These are phyloP conservation scores for Xerocomellus chrysenteron DNA, from an alignment of 768 basidiomycete species.

Conservation along the genomic window DNA sequence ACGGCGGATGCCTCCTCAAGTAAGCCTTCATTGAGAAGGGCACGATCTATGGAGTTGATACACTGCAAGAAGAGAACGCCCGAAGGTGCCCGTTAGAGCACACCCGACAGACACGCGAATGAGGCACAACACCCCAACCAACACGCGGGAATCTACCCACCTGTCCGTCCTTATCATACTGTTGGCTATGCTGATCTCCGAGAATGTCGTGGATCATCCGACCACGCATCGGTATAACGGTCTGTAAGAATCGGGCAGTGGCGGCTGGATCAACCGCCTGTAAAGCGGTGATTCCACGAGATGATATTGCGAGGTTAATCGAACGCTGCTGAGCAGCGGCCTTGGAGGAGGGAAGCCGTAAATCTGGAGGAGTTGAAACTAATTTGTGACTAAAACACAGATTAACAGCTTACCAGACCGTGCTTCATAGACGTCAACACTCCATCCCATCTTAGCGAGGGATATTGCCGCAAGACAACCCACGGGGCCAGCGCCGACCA, in stretches of 20 bases:
- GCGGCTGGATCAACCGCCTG: slow-evolving; percentile 72
- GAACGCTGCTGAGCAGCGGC: slow-evolving; percentile 73
- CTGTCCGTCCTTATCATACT: slow-evolving; percentile 87
- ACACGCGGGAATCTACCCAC: slow-evolving; percentile 43
- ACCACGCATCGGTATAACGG: slow-evolving; percentile 91
- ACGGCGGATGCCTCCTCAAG: slow-evolving; percentile 68
- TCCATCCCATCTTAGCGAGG: slow-evolving; percentile 85
- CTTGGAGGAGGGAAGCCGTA: slow-evolving; percentile 70
- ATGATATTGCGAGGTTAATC: slow-evolving; percentile 95
- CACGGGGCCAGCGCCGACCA: slow-evolving; percentile 91
- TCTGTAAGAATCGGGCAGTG: slow-evolving; percentile 67
- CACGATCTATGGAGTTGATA: slow-evolving; percentile 92
- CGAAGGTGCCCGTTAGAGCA: slow-evolving; percentile 25
- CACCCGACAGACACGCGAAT: slow-evolving; percentile 23
- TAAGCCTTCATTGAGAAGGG: slow-evolving; percentile 82
- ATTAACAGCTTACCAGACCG: slow-evolving; percentile 57
- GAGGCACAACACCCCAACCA: slow-evolving; percentile 8
- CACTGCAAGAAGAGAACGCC: slow-evolving; percentile 50
- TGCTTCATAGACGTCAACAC: slow-evolving; percentile 75
- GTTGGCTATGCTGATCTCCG: slow-evolving; percentile 77
- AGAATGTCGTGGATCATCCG: slow-evolving; percentile 87
- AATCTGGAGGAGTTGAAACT: slow-evolving; percentile 46
- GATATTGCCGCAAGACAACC: slow-evolving; percentile 88
- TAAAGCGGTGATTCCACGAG: slow-evolving; percentile 88
- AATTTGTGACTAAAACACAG: slow-evolving; percentile 13